These are phyloP conservation scores for Calonectria multiphialidica DNA, from an alignment of 2,329 filamentous ascomycete genomes.

Conservation along the genomic window DNA sequence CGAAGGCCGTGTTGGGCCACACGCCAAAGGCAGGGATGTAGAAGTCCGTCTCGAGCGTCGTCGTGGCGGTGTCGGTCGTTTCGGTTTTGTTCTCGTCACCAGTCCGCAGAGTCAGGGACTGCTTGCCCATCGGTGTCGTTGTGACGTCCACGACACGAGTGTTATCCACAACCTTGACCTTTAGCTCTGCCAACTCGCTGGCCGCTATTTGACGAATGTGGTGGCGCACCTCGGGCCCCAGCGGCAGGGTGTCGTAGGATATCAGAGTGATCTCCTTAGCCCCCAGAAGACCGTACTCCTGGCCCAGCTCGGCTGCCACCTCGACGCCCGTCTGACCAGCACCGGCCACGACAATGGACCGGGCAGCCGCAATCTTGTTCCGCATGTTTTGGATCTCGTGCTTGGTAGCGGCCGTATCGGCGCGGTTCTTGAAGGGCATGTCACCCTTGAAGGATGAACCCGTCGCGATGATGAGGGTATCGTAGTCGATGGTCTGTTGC, in stretches of 20 bases:
- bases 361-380: not conserved
- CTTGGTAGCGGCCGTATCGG: not conserved
- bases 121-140: not conserved
- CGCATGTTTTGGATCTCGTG: not conserved
- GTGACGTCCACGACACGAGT: not conserved
- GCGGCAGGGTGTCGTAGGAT: not conserved
- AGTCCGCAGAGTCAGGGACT: not conserved
- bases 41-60: not conserved
- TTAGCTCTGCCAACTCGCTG: not conserved
- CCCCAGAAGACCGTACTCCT: constrained; percentile 34
- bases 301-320: constrained; percentile 41
- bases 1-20: not conserved
- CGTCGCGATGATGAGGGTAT: constrained; percentile 16
- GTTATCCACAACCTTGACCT: not conserved
- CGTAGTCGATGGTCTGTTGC: not conserved
- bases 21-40: not conserved
- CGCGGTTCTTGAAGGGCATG: constrained; percentile 13
- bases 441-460: not conserved
- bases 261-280: constrained; percentile 36
- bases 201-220: not conserved
- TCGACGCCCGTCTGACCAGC: constrained; percentile 16
- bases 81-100: not conserved
- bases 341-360: constrained; percentile 12
- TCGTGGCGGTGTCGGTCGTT: no score
- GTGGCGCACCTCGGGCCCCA: not conserved